A percentile compares a stretch with the other conserved stretches of the same genome.
phyloP scores from a whole-genome alignment of 139 green algal species.

The Volvox africanus region DNA sequence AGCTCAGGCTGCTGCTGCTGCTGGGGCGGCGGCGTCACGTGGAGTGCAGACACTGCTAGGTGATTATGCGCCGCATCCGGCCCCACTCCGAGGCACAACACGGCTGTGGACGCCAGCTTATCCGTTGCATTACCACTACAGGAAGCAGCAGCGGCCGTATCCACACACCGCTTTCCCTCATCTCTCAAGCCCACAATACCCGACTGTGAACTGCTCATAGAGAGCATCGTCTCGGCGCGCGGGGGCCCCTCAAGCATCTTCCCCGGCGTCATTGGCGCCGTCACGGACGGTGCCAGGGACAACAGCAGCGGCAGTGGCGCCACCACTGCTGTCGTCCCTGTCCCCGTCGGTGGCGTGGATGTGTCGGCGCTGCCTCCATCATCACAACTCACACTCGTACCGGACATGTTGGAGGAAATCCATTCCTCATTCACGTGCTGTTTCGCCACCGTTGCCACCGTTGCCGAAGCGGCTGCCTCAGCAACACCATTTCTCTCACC shows the following conservation, averaged over 20 bases:
- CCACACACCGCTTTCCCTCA: neutral
- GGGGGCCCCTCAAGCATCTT: neutral
- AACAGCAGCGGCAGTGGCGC: neutral
- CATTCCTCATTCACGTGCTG: neutral
- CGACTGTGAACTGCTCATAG: neutral
- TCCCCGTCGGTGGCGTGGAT: neutral
- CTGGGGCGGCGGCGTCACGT: neutral
- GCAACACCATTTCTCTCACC: neutral
- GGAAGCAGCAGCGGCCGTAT: neutral
- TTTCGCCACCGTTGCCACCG: neutral
- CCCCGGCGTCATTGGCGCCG: neutral
- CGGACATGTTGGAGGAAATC: neutral
- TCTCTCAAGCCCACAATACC: no score
- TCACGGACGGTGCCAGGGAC: neutral
- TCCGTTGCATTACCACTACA: no score
- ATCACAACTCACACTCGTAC: neutral
- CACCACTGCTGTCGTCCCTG: neutral
- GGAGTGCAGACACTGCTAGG: no score
- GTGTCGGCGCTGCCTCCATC: neutral
- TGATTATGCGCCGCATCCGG: neutral
- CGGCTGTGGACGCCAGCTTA: neutral
- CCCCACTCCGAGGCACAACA: neutral
- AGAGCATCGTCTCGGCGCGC: neutral
- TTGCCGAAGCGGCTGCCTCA: neutral
- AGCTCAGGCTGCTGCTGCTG: neutral